Evolutionary conservation across 2,329 filamentous ascomycete species (phyloP).

Genomic region (Cytospora mali): DNA sequence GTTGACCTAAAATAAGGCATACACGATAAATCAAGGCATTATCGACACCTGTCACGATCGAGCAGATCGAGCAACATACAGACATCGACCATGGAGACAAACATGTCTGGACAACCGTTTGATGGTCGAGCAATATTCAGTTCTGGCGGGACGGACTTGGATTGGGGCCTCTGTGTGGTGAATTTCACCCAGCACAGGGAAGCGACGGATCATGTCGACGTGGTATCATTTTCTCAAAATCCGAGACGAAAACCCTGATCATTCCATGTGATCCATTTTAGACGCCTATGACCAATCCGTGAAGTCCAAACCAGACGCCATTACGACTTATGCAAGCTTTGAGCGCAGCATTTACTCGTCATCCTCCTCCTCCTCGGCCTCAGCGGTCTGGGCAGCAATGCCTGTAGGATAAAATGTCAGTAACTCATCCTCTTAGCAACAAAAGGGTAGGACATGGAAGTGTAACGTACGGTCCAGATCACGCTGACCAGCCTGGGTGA

Average conservation of each 20-base stretch:
- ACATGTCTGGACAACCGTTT: neutral
- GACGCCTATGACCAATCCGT: conserved; percentile 28
- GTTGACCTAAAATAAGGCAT: neutral
- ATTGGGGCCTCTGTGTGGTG: conserved; percentile 12
- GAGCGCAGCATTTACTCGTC: conserved; percentile 59
- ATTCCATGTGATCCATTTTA: conserved; percentile 28
- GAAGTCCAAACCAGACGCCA: conserved; percentile 17
- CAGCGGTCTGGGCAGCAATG: conserved; percentile 79
- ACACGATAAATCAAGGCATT: neutral
- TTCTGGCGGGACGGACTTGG: conserved; percentile 10
- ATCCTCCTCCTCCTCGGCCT: conserved; percentile 71
- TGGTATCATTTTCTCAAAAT: conserved; percentile 29
- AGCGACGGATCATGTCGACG: conserved; percentile 24
- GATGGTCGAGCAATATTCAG: neutral
- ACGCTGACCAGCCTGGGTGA: conserved; percentile 97
- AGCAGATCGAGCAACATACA: too few relatives aligned
- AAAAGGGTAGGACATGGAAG: too few relatives aligned
- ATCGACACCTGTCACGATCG: neutral
- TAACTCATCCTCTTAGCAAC: neutral
- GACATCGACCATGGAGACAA: neutral
- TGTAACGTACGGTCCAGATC: conserved; percentile 81
- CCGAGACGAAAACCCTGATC: conserved; percentile 27
- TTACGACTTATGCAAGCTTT: conserved; percentile 11
- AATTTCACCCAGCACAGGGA: conserved; percentile 16
- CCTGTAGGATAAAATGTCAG: conserved; percentile 40